Evolutionary conservation across 2,329 filamentous ascomycete species (phyloP).

Genomic region (Malbranchea zuffiana): DNA sequence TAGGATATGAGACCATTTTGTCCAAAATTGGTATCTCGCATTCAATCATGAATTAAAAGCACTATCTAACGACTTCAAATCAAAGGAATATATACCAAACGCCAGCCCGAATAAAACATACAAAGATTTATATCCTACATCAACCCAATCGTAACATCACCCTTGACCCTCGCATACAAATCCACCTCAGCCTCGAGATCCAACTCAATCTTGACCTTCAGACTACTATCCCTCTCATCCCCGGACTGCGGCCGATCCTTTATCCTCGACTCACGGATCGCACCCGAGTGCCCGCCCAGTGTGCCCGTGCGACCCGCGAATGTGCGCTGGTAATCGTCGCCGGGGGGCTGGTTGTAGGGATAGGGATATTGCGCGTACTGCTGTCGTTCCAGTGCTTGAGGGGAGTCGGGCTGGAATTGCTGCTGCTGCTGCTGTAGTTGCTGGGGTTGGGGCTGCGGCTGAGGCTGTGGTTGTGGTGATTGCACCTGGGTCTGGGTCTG

Average conservation of each 20-base stretch:
- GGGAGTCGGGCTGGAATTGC: background rate
- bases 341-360: background rate
- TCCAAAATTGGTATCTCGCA: no score
- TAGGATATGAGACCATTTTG: no score
- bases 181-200: conserved; percentile 19
- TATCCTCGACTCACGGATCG: conserved; percentile 26
- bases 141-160: conserved; percentile 10
- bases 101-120: no score
- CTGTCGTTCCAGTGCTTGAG: conserved; percentile 2
- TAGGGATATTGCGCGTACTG: background rate
- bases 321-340: conserved; percentile 1
- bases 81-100: no score
- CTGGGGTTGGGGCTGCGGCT: conserved; percentile 1
- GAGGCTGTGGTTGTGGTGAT: background rate
- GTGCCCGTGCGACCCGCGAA: background rate
- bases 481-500: no score
- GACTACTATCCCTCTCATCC: conserved; percentile 28
- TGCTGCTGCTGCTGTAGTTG: conserved; percentile 8
- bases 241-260: conserved; percentile 27
- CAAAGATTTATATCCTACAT: no score
- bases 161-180: conserved; percentile 9
- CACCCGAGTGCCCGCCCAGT: conserved; percentile 2
- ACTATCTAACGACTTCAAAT: no score
- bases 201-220: conserved; percentile 35
- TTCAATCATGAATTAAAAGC: no score